phyloP scores from a whole-genome alignment of 306 rosid species.

The Coriaria nepalensis region DNA sequence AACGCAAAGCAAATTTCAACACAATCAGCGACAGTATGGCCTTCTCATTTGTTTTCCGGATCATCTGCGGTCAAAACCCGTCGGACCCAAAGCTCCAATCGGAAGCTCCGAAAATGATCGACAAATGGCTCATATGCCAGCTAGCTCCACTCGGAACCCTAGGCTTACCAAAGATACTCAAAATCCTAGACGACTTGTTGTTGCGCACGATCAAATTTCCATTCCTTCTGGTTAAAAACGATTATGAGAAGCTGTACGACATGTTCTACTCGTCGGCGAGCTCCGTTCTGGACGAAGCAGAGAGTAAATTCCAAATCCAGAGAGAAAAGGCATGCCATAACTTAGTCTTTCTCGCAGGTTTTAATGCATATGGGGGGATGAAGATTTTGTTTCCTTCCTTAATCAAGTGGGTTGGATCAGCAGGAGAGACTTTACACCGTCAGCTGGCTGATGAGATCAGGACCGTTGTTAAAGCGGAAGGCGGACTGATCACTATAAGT shows the following conservation, averaged over 20 bases:
- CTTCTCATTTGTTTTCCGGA: constrained; percentile 37
- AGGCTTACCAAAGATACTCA: constrained; percentile 28
- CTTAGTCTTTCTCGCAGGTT: constrained; percentile 40
- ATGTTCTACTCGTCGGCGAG: constrained; percentile 17
- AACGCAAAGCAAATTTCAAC: constrained; percentile 18
- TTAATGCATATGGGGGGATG: constrained; percentile 61
- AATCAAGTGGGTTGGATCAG: constrained; percentile 48
- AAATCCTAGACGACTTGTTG: constrained; percentile 30
- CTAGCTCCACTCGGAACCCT: constrained; percentile 36
- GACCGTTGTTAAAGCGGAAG: constrained; percentile 26
- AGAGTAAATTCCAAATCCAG: constrained; percentile 18
- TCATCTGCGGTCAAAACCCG: constrained; percentile 29
- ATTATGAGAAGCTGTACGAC: constrained; percentile 35
- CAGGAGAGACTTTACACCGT: constrained; percentile 34
- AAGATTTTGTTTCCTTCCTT: constrained; percentile 37
- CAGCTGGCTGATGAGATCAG: constrained; percentile 43
- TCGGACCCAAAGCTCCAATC: constrained; percentile 11
- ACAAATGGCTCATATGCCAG: constrained; percentile 35
- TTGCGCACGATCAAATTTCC: constrained; percentile 41
- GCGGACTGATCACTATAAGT: constrained; percentile 16
- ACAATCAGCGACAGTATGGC: constrained; percentile 9
- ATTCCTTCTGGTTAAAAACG: constrained; percentile 22
- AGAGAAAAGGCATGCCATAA: constrained; percentile 63
- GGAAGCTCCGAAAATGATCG: constrained; percentile 21
- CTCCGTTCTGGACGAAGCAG: constrained; percentile 39